Evolutionary conservation across 768 basidiomycete species (phyloP).

Genomic region (Pleurotus tuber-regium): DNA sequence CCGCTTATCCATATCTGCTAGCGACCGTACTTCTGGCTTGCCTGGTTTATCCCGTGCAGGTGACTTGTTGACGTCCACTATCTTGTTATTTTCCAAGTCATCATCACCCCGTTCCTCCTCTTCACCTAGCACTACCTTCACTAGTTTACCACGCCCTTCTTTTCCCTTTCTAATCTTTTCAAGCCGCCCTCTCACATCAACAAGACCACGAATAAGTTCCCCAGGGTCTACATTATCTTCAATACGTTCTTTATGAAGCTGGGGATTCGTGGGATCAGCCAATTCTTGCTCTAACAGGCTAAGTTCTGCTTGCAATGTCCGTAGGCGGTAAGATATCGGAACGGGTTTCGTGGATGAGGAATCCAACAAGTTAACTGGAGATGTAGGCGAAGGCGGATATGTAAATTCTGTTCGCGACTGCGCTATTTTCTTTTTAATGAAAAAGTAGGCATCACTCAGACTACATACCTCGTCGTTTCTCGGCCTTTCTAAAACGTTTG

Average conservation of each 20-base stretch:
- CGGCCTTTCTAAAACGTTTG: conserved; percentile 69
- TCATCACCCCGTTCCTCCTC: conserved; percentile 15
- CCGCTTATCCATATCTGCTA: conserved; percentile 80
- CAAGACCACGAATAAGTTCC: conserved; percentile 72
- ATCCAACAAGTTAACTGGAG: conserved; percentile 26
- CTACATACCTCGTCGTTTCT: conserved; percentile 52
- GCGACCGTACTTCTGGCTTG: conserved; percentile 39
- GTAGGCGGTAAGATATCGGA: conserved; percentile 58
- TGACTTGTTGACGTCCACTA: background rate
- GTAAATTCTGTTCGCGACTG: conserved; percentile 58
- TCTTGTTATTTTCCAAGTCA: conserved; percentile 4
- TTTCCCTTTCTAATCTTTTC: conserved; percentile 64
- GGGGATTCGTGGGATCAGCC: conserved; percentile 75
- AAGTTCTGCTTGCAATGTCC: conserved; percentile 73
- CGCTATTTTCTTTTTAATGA: conserved; percentile 27
- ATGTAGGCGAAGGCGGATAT: conserved; percentile 67
- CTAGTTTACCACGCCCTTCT: conserved; percentile 63
- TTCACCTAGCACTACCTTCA: conserved; percentile 53
- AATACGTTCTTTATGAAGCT: conserved; percentile 56
- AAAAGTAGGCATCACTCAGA: background rate
- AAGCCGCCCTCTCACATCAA: conserved; percentile 68
- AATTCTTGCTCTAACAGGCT: conserved; percentile 78
- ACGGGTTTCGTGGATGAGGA: conserved; percentile 37
- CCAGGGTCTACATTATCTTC: conserved; percentile 67
- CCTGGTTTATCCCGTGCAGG: background rate